Evolutionary conservation across 139 green algal genomes (phyloP), one percentile per base, ranked within the genome.

Genomic region (Ettlia oleoabundans): DNA sequence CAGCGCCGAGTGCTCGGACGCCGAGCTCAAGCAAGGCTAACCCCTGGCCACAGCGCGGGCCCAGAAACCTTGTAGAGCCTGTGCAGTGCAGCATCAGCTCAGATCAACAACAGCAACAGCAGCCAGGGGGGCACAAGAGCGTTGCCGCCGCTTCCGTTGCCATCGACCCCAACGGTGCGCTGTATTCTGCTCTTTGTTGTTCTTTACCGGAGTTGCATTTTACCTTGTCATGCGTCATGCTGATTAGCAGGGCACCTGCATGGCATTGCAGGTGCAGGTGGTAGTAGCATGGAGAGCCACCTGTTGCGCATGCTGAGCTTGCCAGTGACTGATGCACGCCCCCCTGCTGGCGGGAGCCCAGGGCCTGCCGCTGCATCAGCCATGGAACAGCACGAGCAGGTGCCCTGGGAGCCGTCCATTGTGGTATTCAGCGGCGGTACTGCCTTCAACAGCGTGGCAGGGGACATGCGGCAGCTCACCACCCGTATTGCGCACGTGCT

Each of bases 401-500:
- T 47, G 26, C 73, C 53, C 30, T 61, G 47, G 1, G 52, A 82
- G 76, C 93, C 92, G 7, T 73, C 83, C 0, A 70, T 98, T 18
- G 91, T 98, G 3, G 93, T 98, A 2, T 99, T 99, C 88, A 95
- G 86, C 67, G 97, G 97, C 2, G 97, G 97, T 22, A 99, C 97
- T 2, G 97, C 97, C 2, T 99, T 99, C 92, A 99, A 99, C 88
- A 95, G 91, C 63, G 92, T 99, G 15, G 96, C 95, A 85, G 93
- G 91, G 7, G 85, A 89, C 33, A 84, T 99, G 71, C 85, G 84
- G 22, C 71, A 87, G 55, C 89, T 95, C 2, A 98, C 96, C 30
- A 96, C 90, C 2, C 78, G 84, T 21, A 95, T 99, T 38, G 81
- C 95, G 2, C 95, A 99, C 84, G 94, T 99, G 42, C 91, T 99